Base-by-base conservation (phyloP, 768 basidiomycete species). In the Scleroderma bovista region DNA sequence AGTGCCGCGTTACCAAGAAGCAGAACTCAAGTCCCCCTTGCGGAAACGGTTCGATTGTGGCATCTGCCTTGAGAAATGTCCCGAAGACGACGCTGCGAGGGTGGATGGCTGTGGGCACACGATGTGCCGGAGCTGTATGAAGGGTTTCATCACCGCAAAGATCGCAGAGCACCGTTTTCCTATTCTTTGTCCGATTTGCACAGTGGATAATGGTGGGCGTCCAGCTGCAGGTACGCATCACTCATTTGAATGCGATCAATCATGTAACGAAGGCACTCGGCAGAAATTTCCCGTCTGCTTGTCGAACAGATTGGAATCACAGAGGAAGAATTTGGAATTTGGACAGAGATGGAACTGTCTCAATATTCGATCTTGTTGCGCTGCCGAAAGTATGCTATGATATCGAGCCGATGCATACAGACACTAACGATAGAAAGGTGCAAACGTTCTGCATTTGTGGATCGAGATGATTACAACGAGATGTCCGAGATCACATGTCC, bases 131-230 rank as follows among this genome's bases (percentile, higher is more conserved):
- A 59, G 65, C 2, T 86, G 85, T 57, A 52, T 84, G 44, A 66
- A 60, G 47, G 53, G 51, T 4, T 74, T 77, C 45, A 64, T 77
- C 12, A 56, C 55, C 26, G 66, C 73, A 6, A 76, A 75, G 61
- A 68, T 86, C 17, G 66, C 69, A 15, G 78, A 80, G 33, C 73
- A 72, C 46, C 73, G 72, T 10, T 84, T 75, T 43, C 84, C 84
- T 4, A 76, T 86, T 26, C 58, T 75, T 12, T 86, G 84, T 61
- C 85, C 84, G 1, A 56, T 74, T 29, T 87, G 85, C 51, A 63
- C 68, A 13, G 60, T 68, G 15, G 59, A 64, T 26, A 57, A 53
- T 10, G 51, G 60, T 13, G 50, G 53, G n/a, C 26, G 26, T 29
- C 26, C 26, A 9, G 26, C 26, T 4, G 62, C 64, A 40, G 66